phyloP scores from a whole-genome alignment of 495 filamentous ascomycete genomes.

The Hyaloscypha variabilis region DNA sequence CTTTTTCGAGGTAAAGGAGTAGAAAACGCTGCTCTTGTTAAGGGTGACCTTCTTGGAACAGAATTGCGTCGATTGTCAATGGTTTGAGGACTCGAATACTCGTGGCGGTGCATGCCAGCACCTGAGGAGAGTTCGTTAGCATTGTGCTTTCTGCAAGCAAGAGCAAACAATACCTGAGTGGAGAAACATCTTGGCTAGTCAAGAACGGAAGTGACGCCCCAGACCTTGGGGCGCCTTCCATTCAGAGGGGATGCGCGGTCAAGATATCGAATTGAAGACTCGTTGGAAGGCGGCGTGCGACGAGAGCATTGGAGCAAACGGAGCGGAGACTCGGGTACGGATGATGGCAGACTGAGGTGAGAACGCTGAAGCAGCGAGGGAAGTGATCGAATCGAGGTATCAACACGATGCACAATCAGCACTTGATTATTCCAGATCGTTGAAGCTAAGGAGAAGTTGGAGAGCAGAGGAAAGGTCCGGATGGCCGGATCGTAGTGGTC shows the following conservation, averaged over 20 bases:
- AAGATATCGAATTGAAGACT: slow-evolving; percentile 4
- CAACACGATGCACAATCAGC: slow-evolving; percentile 7
- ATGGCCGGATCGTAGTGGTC: slow-evolving; percentile 2
- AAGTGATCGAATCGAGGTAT: background rate
- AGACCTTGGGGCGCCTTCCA: slow-evolving; percentile 21
- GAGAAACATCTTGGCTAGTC: slow-evolving; percentile 28
- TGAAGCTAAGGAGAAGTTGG: background rate
- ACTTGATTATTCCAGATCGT: background rate
- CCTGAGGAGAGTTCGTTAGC: background rate
- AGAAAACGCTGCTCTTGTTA: slow-evolving; percentile 32
- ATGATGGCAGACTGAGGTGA: slow-evolving; percentile 22
- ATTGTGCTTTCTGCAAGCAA: too few relatives aligned
- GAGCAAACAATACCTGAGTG: slow-evolving; percentile 11
- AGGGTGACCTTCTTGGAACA: slow-evolving; percentile 24
- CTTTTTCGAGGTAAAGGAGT: slow-evolving; percentile 23
- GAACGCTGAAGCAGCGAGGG: background rate
- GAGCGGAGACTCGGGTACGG: slow-evolving; percentile 14
- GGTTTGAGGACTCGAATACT: slow-evolving; percentile 21
- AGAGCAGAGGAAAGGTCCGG: slow-evolving; percentile 1
- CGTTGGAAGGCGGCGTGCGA: background rate
- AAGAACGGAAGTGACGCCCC: slow-evolving; percentile 21
- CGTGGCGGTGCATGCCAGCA: slow-evolving; percentile 29
- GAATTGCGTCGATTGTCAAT: slow-evolving; percentile 19
- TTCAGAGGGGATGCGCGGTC: background rate
- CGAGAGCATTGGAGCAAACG: slow-evolving; percentile 8